A percentile compares a stretch with the other conserved stretches of the same genome.
Conservation (phyloP, 2,329 filamentous ascomycete genomes). For the Talaromyces amestolkiae region DNA sequence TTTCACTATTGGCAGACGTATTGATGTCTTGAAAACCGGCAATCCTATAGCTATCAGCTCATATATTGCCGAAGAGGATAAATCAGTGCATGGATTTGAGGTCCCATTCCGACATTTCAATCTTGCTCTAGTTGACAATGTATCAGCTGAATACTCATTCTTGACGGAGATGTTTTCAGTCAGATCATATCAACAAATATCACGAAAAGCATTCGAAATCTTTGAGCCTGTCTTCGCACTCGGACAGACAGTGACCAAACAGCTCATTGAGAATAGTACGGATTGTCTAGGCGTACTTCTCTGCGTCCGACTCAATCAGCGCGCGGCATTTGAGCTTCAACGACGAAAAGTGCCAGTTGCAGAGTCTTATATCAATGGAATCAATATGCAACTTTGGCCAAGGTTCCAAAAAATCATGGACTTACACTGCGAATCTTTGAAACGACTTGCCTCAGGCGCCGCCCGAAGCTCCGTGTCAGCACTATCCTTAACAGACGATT, state of each 20-base stretch:
- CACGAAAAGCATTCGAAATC: constrained; percentile 79
- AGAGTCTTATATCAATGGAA: constrained; percentile 90
- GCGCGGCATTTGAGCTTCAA: constrained; percentile 90
- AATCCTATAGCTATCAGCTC: constrained; percentile 77
- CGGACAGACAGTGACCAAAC: constrained; percentile 72
- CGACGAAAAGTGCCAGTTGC: constrained; percentile 83
- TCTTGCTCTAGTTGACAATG: constrained; percentile 87
- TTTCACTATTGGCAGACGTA: constrained; percentile 81
- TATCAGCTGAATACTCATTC: constrained; percentile 92
- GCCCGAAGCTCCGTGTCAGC: constrained; percentile 53
- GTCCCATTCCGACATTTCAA: constrained; percentile 93
- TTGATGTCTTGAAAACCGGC: constrained; percentile 73
- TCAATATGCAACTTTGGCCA: constrained; percentile 94
- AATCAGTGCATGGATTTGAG: constrained; percentile 81
- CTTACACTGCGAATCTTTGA: constrained; percentile 83
- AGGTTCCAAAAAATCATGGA: constrained; percentile 94
- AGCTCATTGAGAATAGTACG: constrained; percentile 70
- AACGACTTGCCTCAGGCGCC: constrained; percentile 52
- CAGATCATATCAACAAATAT: constrained; percentile 71
- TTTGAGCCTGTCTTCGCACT: constrained; percentile 88
- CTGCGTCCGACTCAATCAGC: constrained; percentile 91
- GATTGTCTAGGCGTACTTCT: constrained; percentile 85
- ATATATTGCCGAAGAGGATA: constrained; percentile 87
- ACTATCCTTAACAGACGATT: constrained; percentile 50
- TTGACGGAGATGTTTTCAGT: constrained; percentile 85